phyloP scores from a whole-genome alignment of 805 yeast genomes.

The Candida parachauliodes region DNA sequence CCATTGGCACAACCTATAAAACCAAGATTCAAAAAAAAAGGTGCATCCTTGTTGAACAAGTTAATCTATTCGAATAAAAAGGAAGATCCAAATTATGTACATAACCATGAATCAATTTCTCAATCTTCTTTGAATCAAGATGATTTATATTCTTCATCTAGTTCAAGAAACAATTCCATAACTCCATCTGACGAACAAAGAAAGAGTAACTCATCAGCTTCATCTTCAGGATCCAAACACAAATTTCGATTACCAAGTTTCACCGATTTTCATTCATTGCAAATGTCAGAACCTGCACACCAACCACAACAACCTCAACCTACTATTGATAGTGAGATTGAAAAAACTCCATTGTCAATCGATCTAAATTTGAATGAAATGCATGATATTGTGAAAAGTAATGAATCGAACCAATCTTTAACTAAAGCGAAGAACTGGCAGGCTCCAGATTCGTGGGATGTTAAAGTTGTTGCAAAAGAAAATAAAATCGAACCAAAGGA shows the following conservation, averaged over 20 bases:
- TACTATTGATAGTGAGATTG: not conserved
- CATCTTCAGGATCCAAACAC: slow-evolving; percentile 24
- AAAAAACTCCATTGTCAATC: slow-evolving; percentile 14
- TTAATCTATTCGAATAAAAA: slow-evolving; percentile 33
- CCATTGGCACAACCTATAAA: slow-evolving; percentile 49
- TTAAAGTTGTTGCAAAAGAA: slow-evolving; percentile 23
- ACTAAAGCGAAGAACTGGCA: slow-evolving; percentile 24
- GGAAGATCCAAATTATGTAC: slow-evolving; percentile 16
- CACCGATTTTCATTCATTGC: slow-evolving; percentile 21
- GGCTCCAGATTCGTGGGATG: slow-evolving; percentile 51
- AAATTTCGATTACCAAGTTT: slow-evolving; percentile 37
- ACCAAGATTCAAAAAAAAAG: slow-evolving; percentile 40
- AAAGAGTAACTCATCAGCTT: slow-evolving; percentile 16
- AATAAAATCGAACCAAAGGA: slow-evolving; percentile 8
- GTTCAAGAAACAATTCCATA: slow-evolving; percentile 4
- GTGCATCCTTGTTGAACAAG: slow-evolving; percentile 36
- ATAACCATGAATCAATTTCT: not conserved
- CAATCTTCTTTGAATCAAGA: not conserved
- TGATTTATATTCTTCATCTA: not conserved
- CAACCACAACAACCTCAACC: not conserved
- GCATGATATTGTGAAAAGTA: slow-evolving; percentile 43
- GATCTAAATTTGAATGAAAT: slow-evolving; percentile 49
- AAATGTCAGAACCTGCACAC: slow-evolving; percentile 8
- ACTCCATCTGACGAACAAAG: slow-evolving; percentile 8
- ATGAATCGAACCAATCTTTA: not conserved